Evolutionary conservation across 805 yeast species (phyloP).

Genomic region (Blastobotrys muscicola): DNA sequence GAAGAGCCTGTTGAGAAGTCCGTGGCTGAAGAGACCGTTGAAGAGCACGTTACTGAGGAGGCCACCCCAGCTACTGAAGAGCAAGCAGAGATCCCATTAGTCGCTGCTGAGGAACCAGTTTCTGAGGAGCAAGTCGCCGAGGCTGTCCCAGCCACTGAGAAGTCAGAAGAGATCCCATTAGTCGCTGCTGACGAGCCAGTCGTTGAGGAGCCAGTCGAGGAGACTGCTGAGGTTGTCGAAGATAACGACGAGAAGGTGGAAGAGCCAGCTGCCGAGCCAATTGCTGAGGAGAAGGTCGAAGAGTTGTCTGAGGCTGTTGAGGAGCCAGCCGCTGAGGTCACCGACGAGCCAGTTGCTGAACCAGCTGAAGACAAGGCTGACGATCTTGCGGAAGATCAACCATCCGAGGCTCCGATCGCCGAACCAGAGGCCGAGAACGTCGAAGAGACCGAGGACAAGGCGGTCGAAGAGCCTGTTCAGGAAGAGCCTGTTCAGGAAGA

Average conservation of each 20-base stretch:
- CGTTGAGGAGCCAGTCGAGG: conserved; percentile 1
- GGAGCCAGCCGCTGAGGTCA: conserved; percentile 1
- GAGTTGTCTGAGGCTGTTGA: conserved; percentile 1
- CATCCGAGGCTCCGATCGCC: background rate
- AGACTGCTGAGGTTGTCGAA: background rate
- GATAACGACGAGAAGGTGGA: background rate
- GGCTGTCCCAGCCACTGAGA: background rate
- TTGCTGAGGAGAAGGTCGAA: too few species aligned
- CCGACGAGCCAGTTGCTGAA: background rate
- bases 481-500: conserved; percentile 1
- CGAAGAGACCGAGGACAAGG: background rate
- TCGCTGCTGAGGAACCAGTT: background rate
- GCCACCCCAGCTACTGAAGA: background rate
- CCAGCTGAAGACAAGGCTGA: background rate
- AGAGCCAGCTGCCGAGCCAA: background rate
- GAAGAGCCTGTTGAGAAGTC: conserved; percentile 3
- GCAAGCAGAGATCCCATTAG: background rate
- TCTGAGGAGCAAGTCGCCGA: background rate
- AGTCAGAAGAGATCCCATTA: background rate
- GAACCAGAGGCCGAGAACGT: background rate
- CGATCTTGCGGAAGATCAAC: background rate
- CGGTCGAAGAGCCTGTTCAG: background rate
- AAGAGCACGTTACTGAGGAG: background rate
- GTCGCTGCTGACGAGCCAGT: background rate
- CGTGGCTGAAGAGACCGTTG: background rate